Base-by-base conservation (phyloP, 164 flowering plant genomes). In the Dillenia turbinata region DNA sequence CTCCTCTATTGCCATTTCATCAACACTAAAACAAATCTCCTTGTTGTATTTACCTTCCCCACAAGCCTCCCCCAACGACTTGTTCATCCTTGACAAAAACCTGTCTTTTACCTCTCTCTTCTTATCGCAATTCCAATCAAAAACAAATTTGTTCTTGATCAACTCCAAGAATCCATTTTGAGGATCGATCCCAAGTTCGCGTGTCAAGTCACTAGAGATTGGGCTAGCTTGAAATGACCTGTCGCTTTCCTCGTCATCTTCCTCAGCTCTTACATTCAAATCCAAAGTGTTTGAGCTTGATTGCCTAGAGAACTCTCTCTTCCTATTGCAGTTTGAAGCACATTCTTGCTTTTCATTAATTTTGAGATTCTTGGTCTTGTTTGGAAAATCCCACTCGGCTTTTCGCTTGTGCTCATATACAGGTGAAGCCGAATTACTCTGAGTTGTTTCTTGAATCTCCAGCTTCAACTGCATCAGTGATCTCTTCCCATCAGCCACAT, bases 251-350 rank as follows among this genome's bases (percentile, higher is more conserved):
- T 67, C 54, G 0, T 79, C 70, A 1, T 76, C 79, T 15, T 77
- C 91, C 9, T 84, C 79, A 1, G 92, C 92, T 60, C 61, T 69
- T 9, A 83, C 57, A 73, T 87, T 87, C 52, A 90, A 78, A 66
- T 87, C 96, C 9, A 87, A 85, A 56, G 69, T 77, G 66, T 71
- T 83, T 53, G 77, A 75, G 67, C 88, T 84, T 22, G 69, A 78
- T 48, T 84, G 83, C 69, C 81, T 77, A 9, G 75, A 68, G 57
- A 77, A 61, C 1, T 65, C 75, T 69, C 64, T 74, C 69, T 64
- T 75, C 40, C 44, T 55, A 12, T 15, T 63, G 12, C 54, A 55
- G 47, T 59, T 56, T 1, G 51, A 54, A 47, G 44, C 49, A 47
- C 17, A 60, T 17, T 78, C 71, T 59, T 78, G 78, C 60, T 74